Conservation (phyloP, 441 rosid species). For the Iberis amara region DNA sequence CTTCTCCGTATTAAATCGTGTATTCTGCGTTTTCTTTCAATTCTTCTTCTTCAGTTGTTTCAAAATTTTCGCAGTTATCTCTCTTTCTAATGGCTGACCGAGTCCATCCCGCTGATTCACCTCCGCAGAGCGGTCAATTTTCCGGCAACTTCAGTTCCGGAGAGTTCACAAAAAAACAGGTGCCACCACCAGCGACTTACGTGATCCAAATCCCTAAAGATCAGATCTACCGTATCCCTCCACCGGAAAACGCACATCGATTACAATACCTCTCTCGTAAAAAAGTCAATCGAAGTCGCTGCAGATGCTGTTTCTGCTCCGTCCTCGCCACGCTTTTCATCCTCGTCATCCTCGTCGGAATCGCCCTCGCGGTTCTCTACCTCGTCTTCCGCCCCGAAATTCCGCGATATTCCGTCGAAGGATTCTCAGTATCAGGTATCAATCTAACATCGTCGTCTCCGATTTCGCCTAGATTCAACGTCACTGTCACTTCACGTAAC, state of each 20-base stretch:
- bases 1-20: slow-evolving; percentile 4
- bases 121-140: slow-evolving; percentile 29
- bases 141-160: slow-evolving; percentile 38
- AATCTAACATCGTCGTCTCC: slow-evolving; percentile 46
- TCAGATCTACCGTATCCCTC: slow-evolving; percentile 75
- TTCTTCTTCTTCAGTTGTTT: slow-evolving; percentile 4
- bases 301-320: slow-evolving; percentile 48
- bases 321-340: slow-evolving; percentile 29
- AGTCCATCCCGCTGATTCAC: slow-evolving; percentile 34
- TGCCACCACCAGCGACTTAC: slow-evolving; percentile 58
- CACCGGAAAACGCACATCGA: slow-evolving; percentile 64
- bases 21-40: slow-evolving; percentile 5
- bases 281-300: slow-evolving; percentile 26
- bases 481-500: slow-evolving; percentile 50
- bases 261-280: slow-evolving; percentile 40
- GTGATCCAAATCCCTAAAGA: slow-evolving; percentile 83
- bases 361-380: slow-evolving; percentile 51
- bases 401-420: slow-evolving; percentile 48
- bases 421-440: slow-evolving; percentile 47
- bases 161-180: slow-evolving; percentile 31
- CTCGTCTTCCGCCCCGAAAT: slow-evolving; percentile 59
- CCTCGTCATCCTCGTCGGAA: slow-evolving; percentile 38
- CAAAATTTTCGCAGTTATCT: background rate
- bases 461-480: slow-evolving; percentile 52
- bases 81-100: slow-evolving; percentile 32